Evolutionary conservation across 768 basidiomycete genomes (phyloP), one percentile per base, ranked within the genome.

Genomic region (Suillus decipiens): DNA sequence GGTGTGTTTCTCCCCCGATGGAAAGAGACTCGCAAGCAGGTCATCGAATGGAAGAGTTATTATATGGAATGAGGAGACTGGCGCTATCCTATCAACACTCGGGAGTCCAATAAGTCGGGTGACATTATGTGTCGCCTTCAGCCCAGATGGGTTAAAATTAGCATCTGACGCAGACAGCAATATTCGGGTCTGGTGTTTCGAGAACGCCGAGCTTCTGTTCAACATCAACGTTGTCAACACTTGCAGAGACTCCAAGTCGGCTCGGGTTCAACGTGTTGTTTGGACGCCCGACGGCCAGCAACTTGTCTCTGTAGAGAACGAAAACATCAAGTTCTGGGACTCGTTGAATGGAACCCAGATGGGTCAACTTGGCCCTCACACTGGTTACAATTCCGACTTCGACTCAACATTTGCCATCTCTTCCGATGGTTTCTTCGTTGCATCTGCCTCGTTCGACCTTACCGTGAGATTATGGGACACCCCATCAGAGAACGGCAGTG

Each of bases 401-500:
- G 60, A 50, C 34, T 68, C 75, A 5, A n/a, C n/a, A n/a, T 43
- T 76, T 31, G 67, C 72, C 2, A 55, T 76, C 54, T 77, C 76
- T 1, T 73, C 73, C 5, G 58, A 66, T 37, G 75, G 72, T 2
- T 65, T 37, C 11, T 66, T 67, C 36, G 71, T 76, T 53, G 93
- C 94, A 0, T 91, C 91, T 45, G 93, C 91, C 0, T 94, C 92
- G 1, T 92, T 95, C 73, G 95, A 96, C 75, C 87, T 88, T 67
- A 90, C 89, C 1, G 84, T 94, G 61, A 80, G 86, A 31, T 83
- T 95, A 64, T 94, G 92, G 93, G 86, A 85, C 22, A 45, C 62
- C n/a, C n/a, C n/a, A n/a, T n/a, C n/a, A n/a, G n/a, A n/a, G n/a
- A n/a, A n/a, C n/a, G n/a, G n/a, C n/a, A n/a, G n/a, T n/a, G n/a